phyloP scores from a whole-genome alignment of 345 rosid genomes.

The Turnera subulata region DNA sequence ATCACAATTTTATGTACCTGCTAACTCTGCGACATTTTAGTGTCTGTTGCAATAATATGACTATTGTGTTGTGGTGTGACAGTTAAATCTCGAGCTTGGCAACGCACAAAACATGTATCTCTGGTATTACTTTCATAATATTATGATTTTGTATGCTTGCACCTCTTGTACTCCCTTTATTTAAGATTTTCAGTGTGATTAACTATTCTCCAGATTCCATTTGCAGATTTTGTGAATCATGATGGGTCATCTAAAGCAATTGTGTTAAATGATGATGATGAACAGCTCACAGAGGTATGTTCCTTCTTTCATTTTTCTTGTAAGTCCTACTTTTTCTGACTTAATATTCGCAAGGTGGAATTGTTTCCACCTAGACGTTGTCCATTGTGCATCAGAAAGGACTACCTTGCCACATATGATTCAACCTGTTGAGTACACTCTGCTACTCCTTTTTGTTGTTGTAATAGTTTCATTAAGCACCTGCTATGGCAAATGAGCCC shows the following conservation, averaged over 20 bases:
- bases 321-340: not conserved
- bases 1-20: not conserved
- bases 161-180: constrained; percentile 1
- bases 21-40: constrained; percentile 1
- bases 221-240: constrained; percentile 91
- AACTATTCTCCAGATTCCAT: constrained; percentile 62
- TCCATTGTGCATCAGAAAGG: too few species aligned
- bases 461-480: not conserved
- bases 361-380: not conserved
- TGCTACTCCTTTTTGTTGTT: not conserved
- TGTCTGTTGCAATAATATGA: constrained; percentile 9
- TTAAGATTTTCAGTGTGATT: constrained; percentile 7
- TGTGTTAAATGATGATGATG: constrained; percentile 55
- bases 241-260: constrained; percentile 64
- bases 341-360: not conserved
- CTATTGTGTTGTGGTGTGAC: constrained; percentile 28
- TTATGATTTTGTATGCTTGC: constrained; percentile 1
- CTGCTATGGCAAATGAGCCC: not conserved
- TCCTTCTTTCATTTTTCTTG: constrained; percentile 12
- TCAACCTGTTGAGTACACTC: too few species aligned
- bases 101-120: constrained; percentile 56
- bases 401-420: too few species aligned
- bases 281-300: constrained; percentile 62
- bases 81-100: constrained; percentile 94
- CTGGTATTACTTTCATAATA: constrained; percentile 46